Conservation (phyloP, 2,329 filamentous ascomycete genomes). For the Fusarium abutilonis region DNA sequence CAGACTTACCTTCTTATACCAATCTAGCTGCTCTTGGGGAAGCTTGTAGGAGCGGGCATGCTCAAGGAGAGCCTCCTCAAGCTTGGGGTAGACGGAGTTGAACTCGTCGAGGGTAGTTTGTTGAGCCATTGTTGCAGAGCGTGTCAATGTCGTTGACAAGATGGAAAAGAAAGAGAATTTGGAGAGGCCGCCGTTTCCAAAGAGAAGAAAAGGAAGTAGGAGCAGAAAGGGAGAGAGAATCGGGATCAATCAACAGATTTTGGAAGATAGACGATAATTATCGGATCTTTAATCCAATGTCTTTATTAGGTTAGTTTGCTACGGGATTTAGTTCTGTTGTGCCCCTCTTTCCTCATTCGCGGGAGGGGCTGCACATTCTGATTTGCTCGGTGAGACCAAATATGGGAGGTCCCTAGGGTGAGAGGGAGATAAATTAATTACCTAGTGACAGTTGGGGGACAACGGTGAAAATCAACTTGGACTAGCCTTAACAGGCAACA, state of each 20-base stretch:
- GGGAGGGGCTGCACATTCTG: slow-evolving; percentile 17
- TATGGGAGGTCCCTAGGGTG: slow-evolving; percentile 28
- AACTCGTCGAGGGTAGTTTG: slow-evolving; percentile 85
- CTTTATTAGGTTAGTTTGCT: slow-evolving; percentile 6
- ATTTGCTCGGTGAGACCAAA: slow-evolving; percentile 43
- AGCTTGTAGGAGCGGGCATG: slow-evolving; percentile 85
- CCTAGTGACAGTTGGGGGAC: slow-evolving; percentile 7
- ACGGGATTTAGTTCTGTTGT: slow-evolving; percentile 10
- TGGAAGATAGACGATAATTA: slow-evolving; percentile 41
- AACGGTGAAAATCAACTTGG: slow-evolving; percentile 9
- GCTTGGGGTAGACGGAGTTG: slow-evolving; percentile 86
- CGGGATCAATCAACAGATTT: slow-evolving; percentile 17
- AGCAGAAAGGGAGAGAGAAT: slow-evolving; percentile 3
- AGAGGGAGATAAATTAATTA: slow-evolving; percentile 12
- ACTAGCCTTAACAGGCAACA: background rate
- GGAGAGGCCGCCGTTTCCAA: slow-evolving; percentile 27
- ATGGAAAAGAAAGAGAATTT: background rate
- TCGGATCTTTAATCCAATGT: slow-evolving; percentile 21
- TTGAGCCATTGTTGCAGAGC: slow-evolving; percentile 64
- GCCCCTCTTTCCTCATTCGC: slow-evolving; percentile 44
- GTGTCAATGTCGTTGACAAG: background rate
- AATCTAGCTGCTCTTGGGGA: slow-evolving; percentile 80
- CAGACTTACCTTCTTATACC: slow-evolving; percentile 80
- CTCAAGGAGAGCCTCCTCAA: slow-evolving; percentile 82
- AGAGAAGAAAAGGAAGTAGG: slow-evolving; percentile 3